phyloP scores from a whole-genome alignment of 176 grass and related monocot species.

The Triticum monococcum region DNA sequence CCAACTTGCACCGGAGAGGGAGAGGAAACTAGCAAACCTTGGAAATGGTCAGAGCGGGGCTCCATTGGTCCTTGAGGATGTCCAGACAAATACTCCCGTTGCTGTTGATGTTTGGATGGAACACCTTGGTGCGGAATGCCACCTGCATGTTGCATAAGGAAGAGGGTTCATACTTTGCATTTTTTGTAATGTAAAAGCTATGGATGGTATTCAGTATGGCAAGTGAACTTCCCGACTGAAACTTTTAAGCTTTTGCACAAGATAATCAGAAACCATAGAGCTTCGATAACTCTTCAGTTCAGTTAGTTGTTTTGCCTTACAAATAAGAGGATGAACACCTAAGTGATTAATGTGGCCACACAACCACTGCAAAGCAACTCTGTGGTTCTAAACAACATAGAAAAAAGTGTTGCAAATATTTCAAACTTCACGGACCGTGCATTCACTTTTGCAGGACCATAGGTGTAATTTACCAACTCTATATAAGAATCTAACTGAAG shows the following conservation, averaged over 20 bases:
- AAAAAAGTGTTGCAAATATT: background rate
- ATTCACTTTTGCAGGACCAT: background rate
- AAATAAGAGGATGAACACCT: background rate
- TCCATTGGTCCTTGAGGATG: conserved; percentile 87
- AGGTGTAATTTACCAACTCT: background rate
- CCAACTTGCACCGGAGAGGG: background rate
- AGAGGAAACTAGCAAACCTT: conserved; percentile 36
- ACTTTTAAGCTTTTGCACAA: background rate
- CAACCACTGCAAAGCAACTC: background rate
- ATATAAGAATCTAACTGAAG: background rate
- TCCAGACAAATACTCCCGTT: conserved; percentile 83
- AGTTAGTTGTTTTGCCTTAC: background rate
- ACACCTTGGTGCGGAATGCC: conserved; percentile 72
- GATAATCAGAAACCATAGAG: background rate
- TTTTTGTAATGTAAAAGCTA: background rate
- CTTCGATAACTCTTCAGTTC: background rate
- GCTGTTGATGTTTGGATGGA: conserved; percentile 82
- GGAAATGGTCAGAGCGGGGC: conserved; percentile 69
- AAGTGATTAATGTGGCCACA: background rate
- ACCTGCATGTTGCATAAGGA: conserved; percentile 47
- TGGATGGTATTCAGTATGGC: background rate
- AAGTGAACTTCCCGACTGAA: background rate
- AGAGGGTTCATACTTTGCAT: background rate
- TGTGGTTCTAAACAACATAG: background rate
- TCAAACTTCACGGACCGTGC: background rate